A percentile compares a stretch with the other conserved stretches of the same genome.
Evolutionary conservation across 805 yeast genomes (phyloP).

Genomic region (Barnettozyma sp.): DNA sequence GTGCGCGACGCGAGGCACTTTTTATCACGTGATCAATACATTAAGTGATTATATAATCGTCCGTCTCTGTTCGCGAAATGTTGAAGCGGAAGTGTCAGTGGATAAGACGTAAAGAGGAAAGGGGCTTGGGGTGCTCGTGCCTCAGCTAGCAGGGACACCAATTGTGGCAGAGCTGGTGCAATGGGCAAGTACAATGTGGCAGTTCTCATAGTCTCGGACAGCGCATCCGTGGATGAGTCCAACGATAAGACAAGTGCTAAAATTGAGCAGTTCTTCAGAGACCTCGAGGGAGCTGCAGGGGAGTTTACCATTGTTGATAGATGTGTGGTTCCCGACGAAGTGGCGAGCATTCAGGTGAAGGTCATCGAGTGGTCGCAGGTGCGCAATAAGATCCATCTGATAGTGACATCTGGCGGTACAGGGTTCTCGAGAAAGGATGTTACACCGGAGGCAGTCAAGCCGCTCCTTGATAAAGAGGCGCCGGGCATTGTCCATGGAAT

Average conservation of each 20-base stretch:
- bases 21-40: too few species aligned
- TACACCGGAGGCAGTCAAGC: slow-evolving; percentile 45
- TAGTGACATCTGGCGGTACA: slow-evolving; percentile 49
- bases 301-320: slow-evolving; percentile 11
- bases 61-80: too few species aligned
- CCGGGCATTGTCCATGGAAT: slow-evolving; percentile 45
- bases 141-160: too few species aligned
- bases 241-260: slow-evolving; percentile 5
- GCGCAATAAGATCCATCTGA: slow-evolving; percentile 15
- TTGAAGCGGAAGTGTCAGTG: too few species aligned
- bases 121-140: too few species aligned
- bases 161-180: too few species aligned
- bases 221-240: not conserved
- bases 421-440: slow-evolving; percentile 40
- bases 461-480: slow-evolving; percentile 37
- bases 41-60: too few species aligned
- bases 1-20: too few species aligned
- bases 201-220: slow-evolving; percentile 6
- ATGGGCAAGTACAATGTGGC: slow-evolving; percentile 6
- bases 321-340: slow-evolving; percentile 33
- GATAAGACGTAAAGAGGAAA: too few species aligned
- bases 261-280: slow-evolving; percentile 5
- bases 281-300: slow-evolving; percentile 4
- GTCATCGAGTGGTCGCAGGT: slow-evolving; percentile 25
- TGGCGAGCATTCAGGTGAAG: slow-evolving; percentile 15